Base-by-base conservation (phyloP, 305 asterid species). In the Ilex paraguariensis region DNA sequence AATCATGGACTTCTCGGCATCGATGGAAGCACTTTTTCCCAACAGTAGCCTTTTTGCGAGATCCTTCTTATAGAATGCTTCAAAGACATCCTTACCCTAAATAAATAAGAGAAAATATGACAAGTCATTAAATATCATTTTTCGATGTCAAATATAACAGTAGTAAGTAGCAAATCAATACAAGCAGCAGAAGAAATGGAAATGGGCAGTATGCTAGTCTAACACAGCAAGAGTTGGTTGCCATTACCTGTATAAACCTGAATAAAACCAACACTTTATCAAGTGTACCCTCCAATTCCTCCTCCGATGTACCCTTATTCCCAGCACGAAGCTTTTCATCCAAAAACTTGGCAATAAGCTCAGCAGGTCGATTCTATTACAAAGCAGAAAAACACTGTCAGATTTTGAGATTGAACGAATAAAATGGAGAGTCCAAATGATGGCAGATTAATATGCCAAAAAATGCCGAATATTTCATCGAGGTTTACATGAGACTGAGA, bases 291-390 rank as follows among this genome's bases (percentile, higher is more conserved):
- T 94, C 99, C 77, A 94, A 76, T 69, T 90, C 99, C 83, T 94
- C 99, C 82, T 94, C 98, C 44, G 97, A 91, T 54, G 90, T 84
- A 64, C 99, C 99, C 81, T 93, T 90, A 78, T 90, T 87, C 56
- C 99, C 97, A 57, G 96, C 94, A 33, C 98, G 97, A 67, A 88
- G 98, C 74, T 88, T 91, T 76, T 88, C 95, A 46, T 91, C 98
- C 70, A 91, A 81, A 80, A 88, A 91, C 80, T 91, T 91, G 60
- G 98, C 98, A 72, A 91, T 88, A 31, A 91, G 77, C 89, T 91
- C 96, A 67, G 98, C 98, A 65, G 99, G 95, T 30, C 98, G 99
- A 71, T 94, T 94, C 97, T 91, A 78, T 53, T 60, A 68, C 60
- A 70, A 45, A 70, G 31, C 6, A 72, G 11, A 66, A 68, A 12